These are phyloP conservation scores for Aquilaria malaccensis DNA, from an alignment of 345 rosid species.

Conservation along the genomic window DNA sequence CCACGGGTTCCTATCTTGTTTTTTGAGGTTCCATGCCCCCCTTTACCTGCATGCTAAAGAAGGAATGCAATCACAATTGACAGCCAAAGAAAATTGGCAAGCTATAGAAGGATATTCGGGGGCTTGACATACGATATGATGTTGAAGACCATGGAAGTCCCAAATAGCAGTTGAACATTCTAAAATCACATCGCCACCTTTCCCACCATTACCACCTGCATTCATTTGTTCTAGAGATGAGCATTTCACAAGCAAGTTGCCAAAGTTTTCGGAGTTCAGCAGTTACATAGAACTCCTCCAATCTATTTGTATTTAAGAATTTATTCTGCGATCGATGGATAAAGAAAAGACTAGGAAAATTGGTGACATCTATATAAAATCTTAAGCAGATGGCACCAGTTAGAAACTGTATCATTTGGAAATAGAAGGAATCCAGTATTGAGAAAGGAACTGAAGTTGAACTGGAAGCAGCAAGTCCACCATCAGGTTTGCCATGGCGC, in stretches of 20 bases:
- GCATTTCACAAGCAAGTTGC: no score
- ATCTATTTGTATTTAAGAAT: no score
- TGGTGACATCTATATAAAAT: no score
- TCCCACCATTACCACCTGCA: slow-evolving; percentile 94
- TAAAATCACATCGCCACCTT: slow-evolving; percentile 90
- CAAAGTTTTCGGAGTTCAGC: no score
- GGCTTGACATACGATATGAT: slow-evolving; percentile 60
- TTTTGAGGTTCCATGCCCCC: slow-evolving; percentile 79
- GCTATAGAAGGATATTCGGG: not conserved
- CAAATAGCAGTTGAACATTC: slow-evolving; percentile 78
- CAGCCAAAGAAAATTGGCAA: not conserved
- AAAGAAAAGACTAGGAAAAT: no score
- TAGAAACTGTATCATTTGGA: no score
- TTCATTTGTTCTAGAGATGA: slow-evolving; percentile 12
- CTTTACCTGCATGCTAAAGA: slow-evolving; percentile 65
- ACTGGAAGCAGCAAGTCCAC: slow-evolving; percentile 13
- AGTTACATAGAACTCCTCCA: no score
- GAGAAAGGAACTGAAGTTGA: no score
- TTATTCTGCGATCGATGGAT: no score
- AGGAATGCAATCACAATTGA: slow-evolving; percentile 4
- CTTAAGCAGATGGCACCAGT: no score
- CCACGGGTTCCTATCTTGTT: slow-evolving; percentile 87
- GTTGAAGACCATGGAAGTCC: slow-evolving; percentile 87
- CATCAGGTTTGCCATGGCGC: slow-evolving; percentile 52
- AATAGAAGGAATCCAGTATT: no score